These are phyloP conservation scores for Podila epicladia DNA, from an alignment of 192 early-diverging fungal genomes.

Conservation along the genomic window DNA sequence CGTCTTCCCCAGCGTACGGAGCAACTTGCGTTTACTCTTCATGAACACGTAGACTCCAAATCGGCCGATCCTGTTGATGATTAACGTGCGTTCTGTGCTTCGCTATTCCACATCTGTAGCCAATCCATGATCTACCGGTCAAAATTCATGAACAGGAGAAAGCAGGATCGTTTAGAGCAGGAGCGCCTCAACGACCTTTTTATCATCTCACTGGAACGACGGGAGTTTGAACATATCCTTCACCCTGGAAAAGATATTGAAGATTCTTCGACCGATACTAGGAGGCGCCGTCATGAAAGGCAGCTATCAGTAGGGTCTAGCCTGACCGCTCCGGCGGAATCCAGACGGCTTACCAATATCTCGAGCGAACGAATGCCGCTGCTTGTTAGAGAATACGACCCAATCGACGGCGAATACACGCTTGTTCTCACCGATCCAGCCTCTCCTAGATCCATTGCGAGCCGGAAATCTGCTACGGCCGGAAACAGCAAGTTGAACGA, in stretches of 20 bases:
- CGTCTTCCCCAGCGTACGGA: constrained; percentile 47
- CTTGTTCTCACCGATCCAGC: constrained; percentile 29
- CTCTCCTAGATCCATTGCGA: constrained; percentile 14
- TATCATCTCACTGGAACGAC: constrained; percentile 28
- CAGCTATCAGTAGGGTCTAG: constrained; percentile 1
- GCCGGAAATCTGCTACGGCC: constrained; percentile 6
- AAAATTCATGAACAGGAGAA: constrained; percentile 24
- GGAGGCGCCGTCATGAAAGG: constrained; percentile 4
- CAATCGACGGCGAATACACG: constrained; percentile 44
- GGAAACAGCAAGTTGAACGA: not conserved
- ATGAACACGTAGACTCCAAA: not conserved
- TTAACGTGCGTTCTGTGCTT: not conserved
- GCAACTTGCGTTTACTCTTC: not conserved
- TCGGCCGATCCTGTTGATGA: not conserved
- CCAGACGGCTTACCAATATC: not conserved
- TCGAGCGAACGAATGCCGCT: constrained; percentile 7
- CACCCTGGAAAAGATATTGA: constrained; percentile 1
- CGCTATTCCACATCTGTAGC: not conserved
- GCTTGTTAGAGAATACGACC: constrained; percentile 36
- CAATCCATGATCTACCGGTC: constrained; percentile 44
- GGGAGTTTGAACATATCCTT: constrained; percentile 22
- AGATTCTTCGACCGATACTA: not conserved
- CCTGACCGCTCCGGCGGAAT: not conserved
- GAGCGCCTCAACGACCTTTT: constrained; percentile 31
- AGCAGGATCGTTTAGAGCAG: constrained; percentile 35